Conservation (phyloP, 1,139 yeast species). For the Arxiozyma bovina region DNA sequence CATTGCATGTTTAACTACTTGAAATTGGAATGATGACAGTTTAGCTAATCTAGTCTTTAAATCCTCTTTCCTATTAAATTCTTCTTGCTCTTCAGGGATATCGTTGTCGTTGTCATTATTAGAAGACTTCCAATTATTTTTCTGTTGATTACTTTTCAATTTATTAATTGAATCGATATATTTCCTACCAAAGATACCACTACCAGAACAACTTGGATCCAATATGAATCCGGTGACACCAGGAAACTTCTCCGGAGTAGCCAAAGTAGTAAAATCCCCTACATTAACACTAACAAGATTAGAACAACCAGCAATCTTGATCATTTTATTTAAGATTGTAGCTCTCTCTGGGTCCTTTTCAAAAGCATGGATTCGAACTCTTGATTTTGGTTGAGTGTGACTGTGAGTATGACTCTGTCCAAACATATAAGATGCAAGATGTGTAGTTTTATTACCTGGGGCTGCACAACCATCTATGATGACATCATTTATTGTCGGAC, state of each 20-base stretch:
- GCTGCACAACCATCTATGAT: slow-evolving; percentile 95
- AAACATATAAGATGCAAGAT: slow-evolving; percentile 57
- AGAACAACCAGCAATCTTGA: slow-evolving; percentile 64
- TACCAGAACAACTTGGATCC: slow-evolving; percentile 97
- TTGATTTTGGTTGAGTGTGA: slow-evolving; percentile 10
- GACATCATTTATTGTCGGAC: slow-evolving; percentile 44
- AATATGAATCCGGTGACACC: slow-evolving; percentile 75
- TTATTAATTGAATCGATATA: slow-evolving; percentile 25
- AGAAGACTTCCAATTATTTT: slow-evolving; percentile 10
- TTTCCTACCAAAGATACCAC: slow-evolving; percentile 84
- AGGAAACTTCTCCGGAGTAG: slow-evolving; percentile 50
- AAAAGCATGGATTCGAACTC: slow-evolving; percentile 56
- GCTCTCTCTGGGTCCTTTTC: slow-evolving; percentile 76
- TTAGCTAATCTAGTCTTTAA: slow-evolving; percentile 54
- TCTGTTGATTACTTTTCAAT: slow-evolving; percentile 10
- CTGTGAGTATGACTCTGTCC: slow-evolving; percentile 6
- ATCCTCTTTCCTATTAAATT: slow-evolving; percentile 32
- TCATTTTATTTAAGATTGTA: slow-evolving; percentile 66
- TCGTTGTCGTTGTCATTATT: slow-evolving; percentile 33
- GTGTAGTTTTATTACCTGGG: slow-evolving; percentile 97
- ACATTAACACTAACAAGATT: slow-evolving; percentile 49
- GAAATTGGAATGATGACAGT: slow-evolving; percentile 76
- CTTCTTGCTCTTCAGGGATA: slow-evolving; percentile 29
- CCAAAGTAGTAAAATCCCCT: slow-evolving; percentile 66
- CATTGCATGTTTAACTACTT: slow-evolving; percentile 82